Evolutionary conservation across 306 rosid genomes (phyloP), one percentile per base, ranked within the genome.

Genomic region (Erythrophleum fordii): DNA sequence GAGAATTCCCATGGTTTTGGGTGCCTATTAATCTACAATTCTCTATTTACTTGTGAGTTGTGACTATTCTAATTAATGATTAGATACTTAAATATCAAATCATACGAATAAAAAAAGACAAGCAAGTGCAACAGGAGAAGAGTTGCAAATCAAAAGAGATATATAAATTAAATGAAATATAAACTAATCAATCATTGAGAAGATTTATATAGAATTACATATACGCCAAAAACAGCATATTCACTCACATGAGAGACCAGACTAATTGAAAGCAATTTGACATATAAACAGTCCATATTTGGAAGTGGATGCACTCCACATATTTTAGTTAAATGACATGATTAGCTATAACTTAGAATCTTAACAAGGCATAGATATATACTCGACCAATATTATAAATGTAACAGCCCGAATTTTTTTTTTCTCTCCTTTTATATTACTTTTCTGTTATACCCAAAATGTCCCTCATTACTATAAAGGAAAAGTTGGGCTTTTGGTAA

Each of bases 1-100:
- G 77, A 82, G 31, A 56, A 78, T 66, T 73, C 69, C 60, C 78
- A 49, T 69, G 58, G 70, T 78, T 75, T 11, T 37, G 80, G 83
- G 45, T 82, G 83, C 84, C 79, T 55, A 77, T 76, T 83, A 34
- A 64, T 79, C 83, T 55, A 29, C 37, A 16, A 35, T 71, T 55
- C 35, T 78, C 73, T 56, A 45, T 62, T 77, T n/a, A n/a, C n/a
- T n/a, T n/a, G n/a, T n/a, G n/a, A n/a, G n/a, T n/a, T n/a, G n/a
- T n/a, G n/a, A n/a, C n/a, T n/a, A n/a, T n/a, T n/a, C n/a, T n/a
- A n/a, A n/a, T n/a, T n/a, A n/a, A n/a, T n/a, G n/a, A n/a, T n/a
- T n/a, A n/a, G n/a, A n/a, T n/a, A n/a, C n/a, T n/a, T 14, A 16
- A 35, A 45, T 45, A 45, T 45, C 39, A 45, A 44, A 69, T 44